Evolutionary conservation across 1,284 basidiomycete genomes (phyloP).

Genomic region (Pseudozyma sp.): DNA sequence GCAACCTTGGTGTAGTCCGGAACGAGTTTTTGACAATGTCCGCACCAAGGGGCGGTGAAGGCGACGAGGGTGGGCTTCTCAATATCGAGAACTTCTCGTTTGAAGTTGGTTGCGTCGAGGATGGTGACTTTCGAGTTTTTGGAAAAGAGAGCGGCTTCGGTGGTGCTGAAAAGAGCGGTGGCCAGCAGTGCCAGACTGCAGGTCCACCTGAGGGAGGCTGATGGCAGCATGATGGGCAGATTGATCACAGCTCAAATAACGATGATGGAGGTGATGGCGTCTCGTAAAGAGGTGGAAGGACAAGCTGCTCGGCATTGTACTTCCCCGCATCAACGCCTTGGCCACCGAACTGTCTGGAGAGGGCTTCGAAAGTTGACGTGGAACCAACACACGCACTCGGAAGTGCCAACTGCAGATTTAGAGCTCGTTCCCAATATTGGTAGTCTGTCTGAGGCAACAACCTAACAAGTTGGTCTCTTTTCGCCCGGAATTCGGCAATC

Average conservation of each 20-base stretch:
- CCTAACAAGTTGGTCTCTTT: background rate
- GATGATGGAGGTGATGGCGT: background rate
- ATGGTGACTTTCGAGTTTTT: slow-evolving; percentile 56
- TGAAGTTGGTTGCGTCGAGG: slow-evolving; percentile 53
- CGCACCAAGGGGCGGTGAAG: slow-evolving; percentile 70
- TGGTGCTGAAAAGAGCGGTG: slow-evolving; percentile 12
- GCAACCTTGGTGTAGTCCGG: slow-evolving; percentile 89
- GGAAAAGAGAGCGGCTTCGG: slow-evolving; percentile 59
- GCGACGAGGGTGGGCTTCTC: slow-evolving; percentile 69
- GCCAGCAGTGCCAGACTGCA: slow-evolving; percentile 40
- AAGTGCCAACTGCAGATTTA: slow-evolving; percentile 13
- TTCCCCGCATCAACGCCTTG: slow-evolving; percentile 5
- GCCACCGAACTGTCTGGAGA: slow-evolving; percentile 3
- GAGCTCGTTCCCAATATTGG: background rate
- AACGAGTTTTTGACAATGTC: slow-evolving; percentile 84
- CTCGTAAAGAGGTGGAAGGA: background rate
- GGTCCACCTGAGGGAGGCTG: slow-evolving; percentile 6
- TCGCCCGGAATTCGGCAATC: slow-evolving; percentile 27
- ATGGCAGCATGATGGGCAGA: slow-evolving; percentile 3
- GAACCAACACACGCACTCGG: slow-evolving; percentile 6
- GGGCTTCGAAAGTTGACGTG: slow-evolving; percentile 28
- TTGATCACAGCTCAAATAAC: background rate
- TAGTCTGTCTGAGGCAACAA: background rate
- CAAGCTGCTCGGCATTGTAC: background rate
- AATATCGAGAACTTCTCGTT: slow-evolving; percentile 62